Base-by-base conservation (phyloP, 495 filamentous ascomycete species). In the Lasiosphaeria miniovina region DNA sequence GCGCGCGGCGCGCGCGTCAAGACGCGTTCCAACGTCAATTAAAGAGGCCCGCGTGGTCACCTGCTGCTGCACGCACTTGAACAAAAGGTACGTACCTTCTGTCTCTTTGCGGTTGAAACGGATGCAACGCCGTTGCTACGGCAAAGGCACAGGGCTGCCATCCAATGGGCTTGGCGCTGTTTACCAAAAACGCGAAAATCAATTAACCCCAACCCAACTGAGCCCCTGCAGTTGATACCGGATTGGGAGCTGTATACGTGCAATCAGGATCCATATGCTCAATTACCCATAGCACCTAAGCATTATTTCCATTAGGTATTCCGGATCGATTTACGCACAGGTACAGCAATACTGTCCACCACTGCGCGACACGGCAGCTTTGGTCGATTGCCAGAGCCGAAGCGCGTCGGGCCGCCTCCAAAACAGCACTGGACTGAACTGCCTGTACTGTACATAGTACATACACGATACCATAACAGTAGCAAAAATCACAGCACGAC, bases 41-140 rank as follows among this genome's bases (percentile, higher is more conserved):
- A 64, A 65, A 65, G 6, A 3, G 51, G 11, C 12, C 24, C 68
- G 62, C 70, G 66, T 38, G 38, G 52, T 73, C 70, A 73, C 54
- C 46, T 72, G 41, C 15, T 5, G 41, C 50, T 49, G 35, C 45
- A 34, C 12, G 43, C 6, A n/a, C 33, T 56, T 48, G 3, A 52
- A 7, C 4, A 12, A 12, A 17, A 31, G 15, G 12, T 46, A 41
- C 38, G 50, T 50, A 36, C 36, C n/a, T 40, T 6, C 14, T 11
- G 8, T 0, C 11, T 24, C 24, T 24, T 24, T 24, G 24, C 24
- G 24, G 24, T 11, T 53, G 59, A 62, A 58, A 62, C 49, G 50
- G 10, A 31, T 52, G 53, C 31, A 15, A 49, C 48, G 32, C 12
- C 10, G 62, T 60, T 64, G 62, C 58, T 35, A 61, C 49, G 12